phyloP scores from a whole-genome alignment of 441 rosid genomes.

The Populus hybrid region DNA sequence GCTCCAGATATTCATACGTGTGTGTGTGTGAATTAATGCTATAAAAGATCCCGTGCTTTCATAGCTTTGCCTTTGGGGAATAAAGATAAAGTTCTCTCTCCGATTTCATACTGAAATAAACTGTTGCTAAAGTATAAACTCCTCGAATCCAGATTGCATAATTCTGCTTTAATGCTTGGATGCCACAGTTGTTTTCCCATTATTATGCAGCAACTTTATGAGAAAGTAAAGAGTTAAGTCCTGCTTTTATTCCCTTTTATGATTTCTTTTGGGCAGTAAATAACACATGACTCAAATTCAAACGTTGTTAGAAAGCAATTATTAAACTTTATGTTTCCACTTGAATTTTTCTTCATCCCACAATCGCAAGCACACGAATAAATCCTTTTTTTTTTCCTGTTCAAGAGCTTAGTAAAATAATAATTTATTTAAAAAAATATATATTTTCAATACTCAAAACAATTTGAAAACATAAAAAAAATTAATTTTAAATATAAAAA shows the following conservation, averaged over 20 bases:
- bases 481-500: no score
- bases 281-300: background rate
- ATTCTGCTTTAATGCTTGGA: background rate
- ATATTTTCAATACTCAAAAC: no score
- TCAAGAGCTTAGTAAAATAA: no score
- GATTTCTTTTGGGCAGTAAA: background rate
- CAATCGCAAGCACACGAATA: background rate
- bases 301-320: background rate
- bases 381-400: background rate
- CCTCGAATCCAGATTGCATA: background rate
- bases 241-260: background rate
- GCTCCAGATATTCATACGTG: background rate
- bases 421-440: no score
- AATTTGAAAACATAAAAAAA: no score
- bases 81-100: background rate
- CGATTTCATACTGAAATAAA: background rate
- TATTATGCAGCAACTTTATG: background rate
- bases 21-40: background rate
- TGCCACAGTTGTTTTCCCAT: background rate
- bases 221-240: background rate
- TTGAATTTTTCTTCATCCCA: background rate
- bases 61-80: constrained; percentile 1
- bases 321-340: no score
- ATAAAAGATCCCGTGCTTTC: constrained; percentile 10
- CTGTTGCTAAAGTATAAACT: background rate